Evolutionary conservation across 2,329 filamentous ascomycete species (phyloP).

Genomic region (Verticillium nonalfalfae): DNA sequence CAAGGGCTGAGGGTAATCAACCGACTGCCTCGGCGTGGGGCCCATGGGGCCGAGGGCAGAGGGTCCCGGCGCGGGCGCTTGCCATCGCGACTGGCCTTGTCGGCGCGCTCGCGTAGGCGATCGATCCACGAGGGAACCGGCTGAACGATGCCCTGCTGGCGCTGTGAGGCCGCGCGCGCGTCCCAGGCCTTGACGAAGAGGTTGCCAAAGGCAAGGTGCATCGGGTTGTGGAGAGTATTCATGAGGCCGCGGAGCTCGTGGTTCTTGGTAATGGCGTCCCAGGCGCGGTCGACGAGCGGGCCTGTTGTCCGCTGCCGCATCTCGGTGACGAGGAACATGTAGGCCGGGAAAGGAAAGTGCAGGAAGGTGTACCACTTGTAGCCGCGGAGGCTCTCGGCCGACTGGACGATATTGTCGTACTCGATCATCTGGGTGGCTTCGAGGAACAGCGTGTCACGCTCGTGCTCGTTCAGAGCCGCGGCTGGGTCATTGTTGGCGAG

Average conservation of each 20-base stretch:
- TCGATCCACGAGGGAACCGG: conserved; percentile 40
- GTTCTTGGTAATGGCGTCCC: conserved; percentile 49
- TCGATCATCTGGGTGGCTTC: conserved; percentile 53
- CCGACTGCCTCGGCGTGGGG: background rate
- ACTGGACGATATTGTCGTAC: conserved; percentile 51
- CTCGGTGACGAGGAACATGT: conserved; percentile 53
- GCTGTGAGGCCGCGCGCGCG: conserved; percentile 42
- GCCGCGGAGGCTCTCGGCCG: conserved; percentile 40
- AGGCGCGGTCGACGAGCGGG: conserved; percentile 52
- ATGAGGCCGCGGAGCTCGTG: conserved; percentile 44
- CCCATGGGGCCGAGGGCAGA: background rate
- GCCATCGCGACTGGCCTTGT: conserved; percentile 18
- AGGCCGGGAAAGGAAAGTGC: conserved; percentile 55
- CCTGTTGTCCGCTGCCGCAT: conserved; percentile 45
- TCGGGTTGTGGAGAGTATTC: conserved; percentile 44
- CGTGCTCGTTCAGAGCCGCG: conserved; percentile 30
- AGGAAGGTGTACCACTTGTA: conserved; percentile 55
- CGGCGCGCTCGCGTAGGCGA: conserved; percentile 37
- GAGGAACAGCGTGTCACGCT: conserved; percentile 46
- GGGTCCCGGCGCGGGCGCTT: conserved; percentile 8
- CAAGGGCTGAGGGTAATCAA: background rate
- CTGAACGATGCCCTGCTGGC: conserved; percentile 33
- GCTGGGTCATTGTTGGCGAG: conserved; percentile 31
- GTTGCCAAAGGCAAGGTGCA: conserved; percentile 51
- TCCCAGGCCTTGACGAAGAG: conserved; percentile 60